Evolutionary conservation across 2,329 filamentous ascomycete genomes (phyloP).

Genomic region (Biscogniauxia mediterranea): DNA sequence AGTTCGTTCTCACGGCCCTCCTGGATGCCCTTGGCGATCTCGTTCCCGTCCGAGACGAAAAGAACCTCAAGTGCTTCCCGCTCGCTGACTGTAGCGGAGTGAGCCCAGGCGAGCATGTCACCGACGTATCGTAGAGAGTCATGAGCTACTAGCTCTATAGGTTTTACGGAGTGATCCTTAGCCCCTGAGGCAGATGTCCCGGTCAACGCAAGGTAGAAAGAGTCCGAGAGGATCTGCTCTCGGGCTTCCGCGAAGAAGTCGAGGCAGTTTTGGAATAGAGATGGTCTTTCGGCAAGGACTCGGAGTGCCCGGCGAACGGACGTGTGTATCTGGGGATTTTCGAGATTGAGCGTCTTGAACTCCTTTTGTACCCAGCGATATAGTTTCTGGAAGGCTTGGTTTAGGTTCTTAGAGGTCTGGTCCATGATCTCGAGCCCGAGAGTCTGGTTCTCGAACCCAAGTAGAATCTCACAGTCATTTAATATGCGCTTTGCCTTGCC

Average conservation of each 20-base stretch:
- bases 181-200: slow-evolving; percentile 61
- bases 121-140: slow-evolving; percentile 89
- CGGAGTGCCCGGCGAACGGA: slow-evolving; percentile 81
- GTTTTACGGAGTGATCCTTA: slow-evolving; percentile 67
- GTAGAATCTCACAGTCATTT: slow-evolving; percentile 81
- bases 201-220: slow-evolving; percentile 85
- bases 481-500: slow-evolving; percentile 82
- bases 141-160: slow-evolving; percentile 91
- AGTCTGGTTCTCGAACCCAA: slow-evolving; percentile 87
- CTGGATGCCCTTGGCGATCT: slow-evolving; percentile 79
- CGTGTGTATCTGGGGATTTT: slow-evolving; percentile 88
- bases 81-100: slow-evolving; percentile 92
- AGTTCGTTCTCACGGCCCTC: slow-evolving; percentile 79
- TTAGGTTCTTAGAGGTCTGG: slow-evolving; percentile 80
- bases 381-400: slow-evolving; percentile 89
- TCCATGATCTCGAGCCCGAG: slow-evolving; percentile 90
- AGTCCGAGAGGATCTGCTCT: slow-evolving; percentile 81
- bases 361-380: slow-evolving; percentile 94
- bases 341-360: slow-evolving; percentile 87
- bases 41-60: slow-evolving; percentile 87
- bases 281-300: slow-evolving; percentile 84
- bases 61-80: slow-evolving; percentile 87
- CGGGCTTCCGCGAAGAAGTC: slow-evolving; percentile 90
- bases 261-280: slow-evolving; percentile 88
- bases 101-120: slow-evolving; percentile 97